phyloP scores from a whole-genome alignment of 805 yeast species.

The Lipomyces kockii region DNA sequence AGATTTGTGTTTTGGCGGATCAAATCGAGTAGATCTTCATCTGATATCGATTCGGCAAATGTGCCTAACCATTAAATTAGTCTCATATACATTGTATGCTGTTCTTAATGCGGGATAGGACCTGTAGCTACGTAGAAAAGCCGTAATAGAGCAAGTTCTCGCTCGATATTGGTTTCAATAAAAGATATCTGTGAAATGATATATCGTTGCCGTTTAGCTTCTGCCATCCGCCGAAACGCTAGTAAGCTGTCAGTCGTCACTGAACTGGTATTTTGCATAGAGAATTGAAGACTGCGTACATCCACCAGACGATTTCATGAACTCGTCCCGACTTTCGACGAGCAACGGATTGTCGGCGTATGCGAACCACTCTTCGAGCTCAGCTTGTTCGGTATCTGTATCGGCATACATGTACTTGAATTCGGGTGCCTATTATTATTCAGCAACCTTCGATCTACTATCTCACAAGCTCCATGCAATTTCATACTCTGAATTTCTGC shows the following conservation, averaged over 20 bases:
- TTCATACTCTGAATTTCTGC: conserved; percentile 7
- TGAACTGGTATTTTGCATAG: neutral
- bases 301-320: conserved; percentile 7
- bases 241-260: neutral
- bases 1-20: conserved; percentile 12
- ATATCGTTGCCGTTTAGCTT: conserved; percentile 4
- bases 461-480: neutral
- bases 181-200: conserved; percentile 7
- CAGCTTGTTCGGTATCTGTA: conserved; percentile 47
- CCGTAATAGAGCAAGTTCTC: conserved; percentile 17
- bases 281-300: conserved; percentile 8
- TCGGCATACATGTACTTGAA: conserved; percentile 53
- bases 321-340: conserved; percentile 27
- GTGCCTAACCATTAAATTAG: conserved; percentile 10
- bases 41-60: conserved; percentile 18
- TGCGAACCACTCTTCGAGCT: conserved; percentile 56
- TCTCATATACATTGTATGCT: neutral
- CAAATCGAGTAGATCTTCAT: conserved; percentile 16
- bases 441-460: neutral
- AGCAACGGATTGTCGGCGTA: conserved; percentile 38
- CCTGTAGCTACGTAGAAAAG: conserved; percentile 27
- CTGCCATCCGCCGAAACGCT: conserved; percentile 16
- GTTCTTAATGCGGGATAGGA: neutral
- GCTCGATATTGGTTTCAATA: neutral
- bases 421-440: conserved; percentile 38